These are phyloP conservation scores for Nicotiana undulata DNA, from an alignment of 257 asterid species.

Conservation along the genomic window DNA sequence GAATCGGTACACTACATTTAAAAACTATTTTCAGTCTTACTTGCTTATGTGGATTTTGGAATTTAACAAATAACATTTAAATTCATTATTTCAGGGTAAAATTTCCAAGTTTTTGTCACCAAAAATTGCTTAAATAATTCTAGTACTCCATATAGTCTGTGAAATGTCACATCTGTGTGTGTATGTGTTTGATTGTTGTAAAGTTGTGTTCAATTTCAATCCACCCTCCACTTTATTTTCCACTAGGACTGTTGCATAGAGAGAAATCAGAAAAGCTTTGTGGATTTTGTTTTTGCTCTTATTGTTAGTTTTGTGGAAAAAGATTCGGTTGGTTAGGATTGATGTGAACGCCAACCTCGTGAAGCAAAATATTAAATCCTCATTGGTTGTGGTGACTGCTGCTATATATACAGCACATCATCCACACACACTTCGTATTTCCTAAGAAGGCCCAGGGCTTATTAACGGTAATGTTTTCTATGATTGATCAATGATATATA, in stretches of 20 bases:
- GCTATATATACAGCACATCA: background rate
- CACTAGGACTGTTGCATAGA: background rate
- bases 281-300: background rate
- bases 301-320: background rate
- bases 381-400: background rate
- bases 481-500: too few relatives aligned
- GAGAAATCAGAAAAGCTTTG: background rate
- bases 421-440: background rate
- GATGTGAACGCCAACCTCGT: conserved; percentile 5
- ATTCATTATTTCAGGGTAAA: background rate
- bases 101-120: background rate
- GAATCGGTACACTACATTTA: background rate
- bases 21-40: background rate
- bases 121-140: too few relatives aligned
- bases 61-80: background rate
- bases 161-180: background rate
- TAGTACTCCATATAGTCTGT: background rate
- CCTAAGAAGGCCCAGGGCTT: background rate
- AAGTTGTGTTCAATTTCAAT: background rate
- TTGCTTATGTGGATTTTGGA: background rate
- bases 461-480: too few relatives aligned
- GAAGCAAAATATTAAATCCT: background rate
- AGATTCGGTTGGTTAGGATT: background rate
- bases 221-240: background rate
- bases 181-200: background rate